Evolutionary conservation across 441 rosid species (phyloP), one percentile per base, ranked within the genome.

Genomic region (Pelargonium cotyledonis): DNA sequence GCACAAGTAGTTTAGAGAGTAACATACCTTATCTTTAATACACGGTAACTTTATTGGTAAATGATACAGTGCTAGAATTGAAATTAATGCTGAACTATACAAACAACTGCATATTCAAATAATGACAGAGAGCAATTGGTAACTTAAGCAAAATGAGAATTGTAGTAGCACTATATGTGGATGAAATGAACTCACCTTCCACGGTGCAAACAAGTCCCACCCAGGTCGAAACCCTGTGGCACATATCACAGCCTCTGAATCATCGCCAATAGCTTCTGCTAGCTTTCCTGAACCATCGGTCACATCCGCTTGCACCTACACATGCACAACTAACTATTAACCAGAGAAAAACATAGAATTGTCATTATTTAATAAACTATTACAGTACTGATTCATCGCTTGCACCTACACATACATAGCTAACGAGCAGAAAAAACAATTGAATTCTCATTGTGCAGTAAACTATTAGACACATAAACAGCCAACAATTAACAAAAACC

Each of bases 281-380:
- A 90, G 75, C 85, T 88, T 92, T 47, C 72, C 88, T 16, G 89
- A 72, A 19, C 98, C 89, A 74, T 83, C 89, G 0, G 96, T 89
- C 18, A 92, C 95, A 75, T 92, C 96, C 23, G 93, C 89, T 85
- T 81, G 87, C 73, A 92, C 96, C 98, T 92, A 70, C 65, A 70
- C 79, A 80, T 62, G n/a, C 16, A 29, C 16, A 38, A 46, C 4
- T 21, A 6, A 21, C 58, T 6, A 47, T 21, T 2, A 6, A 11
- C 1, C 18, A 63, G 70, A 46, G 7, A 0, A 26, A 16, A 55
- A 6, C 26, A 72, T 6, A 8, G 47, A 43, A 11, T 43, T 43
- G 10, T 43, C 47, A 43, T 6, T 1, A 43, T 43, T 8, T 11
- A 43, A 43, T 43, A 43, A 43, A 43, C 47, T 43, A 43, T 47